These are phyloP conservation scores for Azolla pinnata DNA, from an alignment of 75 land plant species.

Conservation along the genomic window DNA sequence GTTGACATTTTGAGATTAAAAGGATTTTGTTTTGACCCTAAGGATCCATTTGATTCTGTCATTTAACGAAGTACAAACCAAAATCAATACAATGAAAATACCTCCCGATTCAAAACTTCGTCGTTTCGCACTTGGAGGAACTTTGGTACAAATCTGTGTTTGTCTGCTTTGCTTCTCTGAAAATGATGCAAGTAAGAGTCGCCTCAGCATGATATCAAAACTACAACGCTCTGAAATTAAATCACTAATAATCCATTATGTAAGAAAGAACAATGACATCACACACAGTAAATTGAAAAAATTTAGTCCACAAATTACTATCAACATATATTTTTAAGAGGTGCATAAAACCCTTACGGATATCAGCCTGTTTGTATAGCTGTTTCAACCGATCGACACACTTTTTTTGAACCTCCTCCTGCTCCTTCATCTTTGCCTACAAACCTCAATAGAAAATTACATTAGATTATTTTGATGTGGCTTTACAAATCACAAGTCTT, in stretches of 20 bases:
- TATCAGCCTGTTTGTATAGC: slow-evolving; percentile 36
- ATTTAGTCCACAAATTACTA: too few relatives aligned
- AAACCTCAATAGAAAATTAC: too few relatives aligned
- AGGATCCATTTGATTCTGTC: too few relatives aligned
- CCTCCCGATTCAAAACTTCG: slow-evolving; percentile 48
- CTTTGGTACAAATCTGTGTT: slow-evolving; percentile 47
- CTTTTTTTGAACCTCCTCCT: slow-evolving; percentile 36
- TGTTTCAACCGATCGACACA: slow-evolving; percentile 38
- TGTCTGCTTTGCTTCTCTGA: slow-evolving; percentile 78
- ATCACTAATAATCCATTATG: too few relatives aligned
- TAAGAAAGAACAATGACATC: too few relatives aligned
- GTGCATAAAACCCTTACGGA: slow-evolving; percentile 32
- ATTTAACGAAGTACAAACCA: not conserved
- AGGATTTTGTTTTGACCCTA: too few relatives aligned
- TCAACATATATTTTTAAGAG: not conserved
- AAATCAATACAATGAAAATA: slow-evolving; percentile 10
- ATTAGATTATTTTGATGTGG: too few relatives aligned
- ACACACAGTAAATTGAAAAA: too few relatives aligned
- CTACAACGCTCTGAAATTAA: too few relatives aligned
- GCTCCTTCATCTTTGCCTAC: slow-evolving; percentile 52
- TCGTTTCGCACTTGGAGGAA: slow-evolving; percentile 54
- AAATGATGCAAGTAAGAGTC: slow-evolving; percentile 3
- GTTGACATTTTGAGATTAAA: too few relatives aligned
- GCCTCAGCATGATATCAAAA: not conserved
- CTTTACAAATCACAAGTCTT: too few relatives aligned